Percentiles rank a stretch among this genome's conserved stretches.
Evolutionary conservation across 2,329 filamentous ascomycete genomes (phyloP).

Genomic region (Ceratocystis cacaofunesta): DNA sequence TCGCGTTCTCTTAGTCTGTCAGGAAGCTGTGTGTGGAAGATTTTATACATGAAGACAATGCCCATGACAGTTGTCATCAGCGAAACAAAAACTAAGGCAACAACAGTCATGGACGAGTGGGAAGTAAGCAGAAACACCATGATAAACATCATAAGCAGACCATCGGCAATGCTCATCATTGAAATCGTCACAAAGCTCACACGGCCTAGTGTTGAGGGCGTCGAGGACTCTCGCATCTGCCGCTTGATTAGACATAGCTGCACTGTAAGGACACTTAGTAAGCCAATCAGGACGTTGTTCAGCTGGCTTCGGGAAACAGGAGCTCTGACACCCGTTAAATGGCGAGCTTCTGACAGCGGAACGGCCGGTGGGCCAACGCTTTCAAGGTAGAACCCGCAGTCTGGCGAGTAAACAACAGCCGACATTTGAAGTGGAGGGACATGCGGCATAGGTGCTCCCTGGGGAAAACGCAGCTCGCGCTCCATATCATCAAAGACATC

Average conservation of each 20-base stretch:
- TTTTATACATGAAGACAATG: constrained; percentile 42
- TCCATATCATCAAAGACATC: constrained; percentile 35
- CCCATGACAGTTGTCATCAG: constrained; percentile 44
- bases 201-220: constrained; percentile 50
- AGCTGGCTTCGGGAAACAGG: constrained; percentile 43
- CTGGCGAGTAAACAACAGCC: constrained; percentile 50
- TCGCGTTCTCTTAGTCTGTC: constrained; percentile 39
- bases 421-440: constrained; percentile 47
- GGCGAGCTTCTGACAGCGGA: constrained; percentile 35
- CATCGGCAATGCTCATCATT: constrained; percentile 35
- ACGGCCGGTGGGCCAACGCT: constrained; percentile 47
- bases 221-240: constrained; percentile 52
- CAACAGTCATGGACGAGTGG: constrained; percentile 35
- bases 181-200: constrained; percentile 49
- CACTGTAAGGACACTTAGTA: constrained; percentile 41
- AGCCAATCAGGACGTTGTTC: constrained; percentile 43
- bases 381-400: constrained; percentile 52
- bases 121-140: constrained; percentile 17
- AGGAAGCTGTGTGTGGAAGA: constrained; percentile 42
- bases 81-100: constrained; percentile 35
- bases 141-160: constrained; percentile 32
- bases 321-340: constrained; percentile 45
- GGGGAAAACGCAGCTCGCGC: constrained; percentile 45
- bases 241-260: constrained; percentile 47
- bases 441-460: constrained; percentile 40